A percentile compares a stretch with the other conserved stretches of the same genome.
Evolutionary conservation across 2,329 filamentous ascomycete genomes (phyloP).

Genomic region (Pseudofabraea citricarpa): DNA sequence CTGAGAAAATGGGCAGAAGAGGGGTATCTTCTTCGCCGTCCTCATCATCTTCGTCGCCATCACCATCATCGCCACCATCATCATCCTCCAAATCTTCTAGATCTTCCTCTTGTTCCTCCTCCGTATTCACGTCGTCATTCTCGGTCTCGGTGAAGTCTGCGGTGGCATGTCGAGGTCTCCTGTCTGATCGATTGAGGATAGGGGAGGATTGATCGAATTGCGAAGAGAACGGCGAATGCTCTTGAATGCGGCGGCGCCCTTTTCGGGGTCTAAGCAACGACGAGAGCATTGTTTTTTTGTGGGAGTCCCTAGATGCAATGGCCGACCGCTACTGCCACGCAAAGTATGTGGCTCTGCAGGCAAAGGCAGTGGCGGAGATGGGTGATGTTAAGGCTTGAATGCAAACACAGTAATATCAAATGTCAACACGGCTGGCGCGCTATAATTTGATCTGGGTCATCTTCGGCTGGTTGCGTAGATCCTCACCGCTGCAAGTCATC

Average conservation of each 20-base stretch:
- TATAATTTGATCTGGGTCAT: conserved; percentile 1
- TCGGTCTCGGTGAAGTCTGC: conserved; percentile 63
- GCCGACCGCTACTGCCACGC: background rate
- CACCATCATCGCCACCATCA: conserved; percentile 33
- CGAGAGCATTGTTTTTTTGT: conserved; percentile 30
- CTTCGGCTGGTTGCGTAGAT: background rate
- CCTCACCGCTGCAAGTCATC: background rate
- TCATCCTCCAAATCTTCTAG: conserved; percentile 25
- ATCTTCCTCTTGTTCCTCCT: conserved; percentile 19
- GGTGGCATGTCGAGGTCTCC: conserved; percentile 37
- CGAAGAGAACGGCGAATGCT: conserved; percentile 28
- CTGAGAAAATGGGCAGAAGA: conserved; percentile 74
- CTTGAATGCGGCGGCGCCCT: conserved; percentile 22
- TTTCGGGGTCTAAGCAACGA: conserved; percentile 30
- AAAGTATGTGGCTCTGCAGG: too few relatives aligned
- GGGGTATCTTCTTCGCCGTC: conserved; percentile 37
- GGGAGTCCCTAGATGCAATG: background rate
- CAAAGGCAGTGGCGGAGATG: too few relatives aligned
- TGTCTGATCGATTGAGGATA: conserved; percentile 13
- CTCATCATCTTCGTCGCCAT: conserved; percentile 33
- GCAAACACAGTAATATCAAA: background rate
- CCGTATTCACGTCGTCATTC: conserved; percentile 36
- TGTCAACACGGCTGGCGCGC: background rate
- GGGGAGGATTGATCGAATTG: conserved; percentile 21
- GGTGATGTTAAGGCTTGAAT: background rate